phyloP scores from a whole-genome alignment of 805 yeast species.

The Nakazawaea laoshanensis region DNA sequence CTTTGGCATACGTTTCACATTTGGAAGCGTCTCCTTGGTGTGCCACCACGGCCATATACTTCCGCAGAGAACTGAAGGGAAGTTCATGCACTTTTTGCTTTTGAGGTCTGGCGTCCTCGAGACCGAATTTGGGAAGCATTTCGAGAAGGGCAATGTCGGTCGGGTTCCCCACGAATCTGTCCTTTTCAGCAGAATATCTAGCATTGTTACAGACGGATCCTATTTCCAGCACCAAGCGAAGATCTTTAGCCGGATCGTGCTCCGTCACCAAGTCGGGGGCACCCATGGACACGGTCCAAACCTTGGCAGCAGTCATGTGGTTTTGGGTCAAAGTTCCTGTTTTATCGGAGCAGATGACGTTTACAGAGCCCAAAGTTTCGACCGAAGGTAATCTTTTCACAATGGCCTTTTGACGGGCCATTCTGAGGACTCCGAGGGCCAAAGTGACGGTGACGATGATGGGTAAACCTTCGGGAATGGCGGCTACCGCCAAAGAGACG shows the following conservation, averaged over 20 bases:
- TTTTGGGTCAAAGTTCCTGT: conserved; percentile 88
- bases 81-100: conserved; percentile 58
- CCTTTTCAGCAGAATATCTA: conserved; percentile 57
- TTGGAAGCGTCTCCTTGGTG: conserved; percentile 52
- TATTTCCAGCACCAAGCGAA: conserved; percentile 45
- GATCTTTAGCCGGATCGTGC: conserved; percentile 40
- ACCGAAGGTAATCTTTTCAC: conserved; percentile 92
- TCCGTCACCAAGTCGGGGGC: conserved; percentile 35
- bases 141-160: conserved; percentile 90
- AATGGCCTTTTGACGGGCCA: conserved; percentile 93
- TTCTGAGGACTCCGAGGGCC: conserved; percentile 91
- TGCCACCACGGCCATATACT: conserved; percentile 81
- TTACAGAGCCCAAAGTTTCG: conserved; percentile 90
- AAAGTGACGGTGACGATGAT: conserved; percentile 96
- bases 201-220: conserved; percentile 76
- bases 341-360: conserved; percentile 87
- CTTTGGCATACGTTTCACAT: conserved; percentile 66
- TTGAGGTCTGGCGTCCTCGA: conserved; percentile 61
- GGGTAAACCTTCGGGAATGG: conserved; percentile 98
- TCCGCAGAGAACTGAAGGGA: conserved; percentile 78
- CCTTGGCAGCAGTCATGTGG: conserved; percentile 80
- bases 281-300: conserved; percentile 68
- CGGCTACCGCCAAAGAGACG: conserved; percentile 97
- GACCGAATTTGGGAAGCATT: conserved; percentile 57
- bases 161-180: conserved; percentile 80